A percentile compares a stretch with the other conserved stretches of the same genome.
Evolutionary conservation across 1,284 basidiomycete genomes (phyloP).

Genomic region (Porodaedalea pini): DNA sequence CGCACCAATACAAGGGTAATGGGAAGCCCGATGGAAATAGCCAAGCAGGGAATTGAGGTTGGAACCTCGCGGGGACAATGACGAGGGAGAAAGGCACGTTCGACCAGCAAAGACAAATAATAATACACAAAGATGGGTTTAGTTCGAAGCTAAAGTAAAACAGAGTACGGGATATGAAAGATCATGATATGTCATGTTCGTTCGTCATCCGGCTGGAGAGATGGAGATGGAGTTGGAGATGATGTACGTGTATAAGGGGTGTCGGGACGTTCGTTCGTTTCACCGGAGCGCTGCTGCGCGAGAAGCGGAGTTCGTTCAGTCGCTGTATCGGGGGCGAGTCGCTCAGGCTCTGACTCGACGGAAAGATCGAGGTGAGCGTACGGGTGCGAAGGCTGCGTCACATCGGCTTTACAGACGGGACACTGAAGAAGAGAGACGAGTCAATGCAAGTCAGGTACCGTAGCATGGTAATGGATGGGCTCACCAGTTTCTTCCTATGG

Average conservation of each 20-base stretch:
- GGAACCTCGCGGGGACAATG: too few species aligned
- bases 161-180: too few species aligned
- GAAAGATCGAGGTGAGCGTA: slow-evolving; percentile 17
- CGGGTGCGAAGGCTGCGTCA: slow-evolving; percentile 55
- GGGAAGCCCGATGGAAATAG: too few species aligned
- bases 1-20: too few species aligned
- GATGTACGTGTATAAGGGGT: not conserved
- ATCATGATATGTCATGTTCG: too few species aligned
- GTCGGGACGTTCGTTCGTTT: too few species aligned
- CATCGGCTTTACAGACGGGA: slow-evolving; percentile 85
- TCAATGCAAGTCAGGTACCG: not conserved
- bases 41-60: too few species aligned
- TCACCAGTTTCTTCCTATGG: slow-evolving; percentile 82
- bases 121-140: too few species aligned
- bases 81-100: too few species aligned
- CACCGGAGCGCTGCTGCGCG: not conserved
- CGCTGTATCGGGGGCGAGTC: slow-evolving; percentile 13
- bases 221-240: not conserved
- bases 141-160: too few species aligned
- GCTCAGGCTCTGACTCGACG: slow-evolving; percentile 9
- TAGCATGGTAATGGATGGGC: slow-evolving; percentile 28
- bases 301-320: slow-evolving; percentile 40
- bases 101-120: too few species aligned
- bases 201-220: not conserved
- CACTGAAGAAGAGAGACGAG: slow-evolving; percentile 48